Percentiles rank a stretch among this genome's conserved stretches.
Conservation (phyloP, 345 rosid genomes). For the Brassica carinata region DNA sequence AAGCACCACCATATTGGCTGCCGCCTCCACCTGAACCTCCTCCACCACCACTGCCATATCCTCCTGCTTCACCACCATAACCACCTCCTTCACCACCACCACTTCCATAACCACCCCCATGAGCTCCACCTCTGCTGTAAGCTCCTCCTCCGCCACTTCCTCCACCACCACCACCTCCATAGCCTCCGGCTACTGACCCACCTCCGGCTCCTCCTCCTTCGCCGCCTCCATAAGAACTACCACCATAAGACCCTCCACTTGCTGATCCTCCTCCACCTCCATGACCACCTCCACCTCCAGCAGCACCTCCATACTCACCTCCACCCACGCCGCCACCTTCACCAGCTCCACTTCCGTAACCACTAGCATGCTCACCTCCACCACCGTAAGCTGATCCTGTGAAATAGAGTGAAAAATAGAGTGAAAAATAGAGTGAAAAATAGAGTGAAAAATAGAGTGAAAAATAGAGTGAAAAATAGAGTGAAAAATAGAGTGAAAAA, state of each 20-base stretch:
- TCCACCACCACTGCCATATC: constrained; percentile 40
- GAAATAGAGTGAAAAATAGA: too few species aligned
- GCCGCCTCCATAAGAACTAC: constrained; percentile 41
- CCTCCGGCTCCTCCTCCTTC: constrained; percentile 43
- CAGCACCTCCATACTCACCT: constrained; percentile 29
- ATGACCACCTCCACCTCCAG: constrained; percentile 33
- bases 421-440: too few species aligned
- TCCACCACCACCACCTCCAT: constrained; percentile 41
- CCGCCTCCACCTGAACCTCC: constrained; percentile 40
- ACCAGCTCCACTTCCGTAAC: constrained; percentile 42
- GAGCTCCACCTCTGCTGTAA: constrained; percentile 36
- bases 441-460: too few species aligned
- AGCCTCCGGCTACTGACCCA: constrained; percentile 30
- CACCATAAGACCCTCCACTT: constrained; percentile 31
- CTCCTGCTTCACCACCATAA: constrained; percentile 37
- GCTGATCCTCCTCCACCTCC: constrained; percentile 44
- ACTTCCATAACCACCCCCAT: constrained; percentile 39
- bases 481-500: too few species aligned
- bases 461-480: too few species aligned
- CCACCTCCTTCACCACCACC: constrained; percentile 41
- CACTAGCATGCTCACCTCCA: constrained; percentile 39
- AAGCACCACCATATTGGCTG: neutral
- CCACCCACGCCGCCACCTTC: constrained; percentile 42
- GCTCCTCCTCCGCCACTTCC: constrained; percentile 44
- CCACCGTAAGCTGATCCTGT: constrained; percentile 40